Evolutionary conservation across 805 yeast species (phyloP), one percentile per base, ranked within the genome.

Genomic region (Yamadazyma sp.): DNA sequence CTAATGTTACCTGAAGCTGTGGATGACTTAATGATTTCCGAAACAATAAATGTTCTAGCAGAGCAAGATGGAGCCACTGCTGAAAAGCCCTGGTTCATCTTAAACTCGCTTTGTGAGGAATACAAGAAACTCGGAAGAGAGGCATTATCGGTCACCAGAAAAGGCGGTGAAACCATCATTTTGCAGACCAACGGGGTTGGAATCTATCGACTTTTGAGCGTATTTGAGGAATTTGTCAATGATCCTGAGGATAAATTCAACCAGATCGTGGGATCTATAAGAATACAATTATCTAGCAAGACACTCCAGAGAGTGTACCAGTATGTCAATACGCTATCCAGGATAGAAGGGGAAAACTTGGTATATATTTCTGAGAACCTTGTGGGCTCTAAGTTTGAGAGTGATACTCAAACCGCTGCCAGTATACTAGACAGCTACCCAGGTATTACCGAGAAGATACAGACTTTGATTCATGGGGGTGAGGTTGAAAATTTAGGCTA

Each of bases 61-160:
- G 17, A 32, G 18, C 16, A n/a, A 8, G 24, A 32, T 11, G 22
- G 18, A 7, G 35, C 32, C 8, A n/a, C 21, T 12, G 15, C 14
- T 10, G 26, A 28, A 12, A 38, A 38, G 23, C 80, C 80, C 48
- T 81, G 95, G 84, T 65, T 74, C 22, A 78, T 82, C 42, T 73
- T 90, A 40, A 82, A 80, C 41, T 71, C 85, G 2, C 65, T 89
- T 17, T 82, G 95, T 53, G 76, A 74, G 39, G 96, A 89, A 50
- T 67, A 84, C 37, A 74, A 73, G 41, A 82, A 75, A 41, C 70
- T 72, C 32, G 67, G 78, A 13, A 70, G 73, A 41, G 93, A 85
- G 50, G 70, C 82, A 0, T 65, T 86, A 25, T 63, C 79, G 1
- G 51, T 84, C 1, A 59, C 60, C n/a, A 23, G 46, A 8, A 27